Percentiles rank a stretch among this genome's conserved stretches.
These are phyloP conservation scores for Plenodomus biglobosus DNA, from an alignment of 2,329 filamentous ascomycete genomes.

Conservation along the genomic window DNA sequence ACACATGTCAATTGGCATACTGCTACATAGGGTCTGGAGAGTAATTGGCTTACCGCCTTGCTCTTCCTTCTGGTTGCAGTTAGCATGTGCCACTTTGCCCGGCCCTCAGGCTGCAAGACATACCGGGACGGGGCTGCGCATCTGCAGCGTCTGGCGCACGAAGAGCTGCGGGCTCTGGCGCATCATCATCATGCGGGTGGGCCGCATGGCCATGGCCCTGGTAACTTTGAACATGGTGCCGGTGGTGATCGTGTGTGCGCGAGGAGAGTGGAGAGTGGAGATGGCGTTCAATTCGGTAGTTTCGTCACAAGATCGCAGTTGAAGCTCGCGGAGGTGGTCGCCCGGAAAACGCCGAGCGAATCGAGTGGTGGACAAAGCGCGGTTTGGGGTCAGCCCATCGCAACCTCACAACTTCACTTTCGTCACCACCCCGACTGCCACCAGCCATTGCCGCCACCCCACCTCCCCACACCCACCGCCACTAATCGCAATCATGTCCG, in stretches of 20 bases:
- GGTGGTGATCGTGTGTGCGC: slow-evolving; percentile 2
- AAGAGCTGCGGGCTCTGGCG: slow-evolving; percentile 41
- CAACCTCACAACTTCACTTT: slow-evolving; percentile 34
- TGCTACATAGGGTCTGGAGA: slow-evolving; percentile 4
- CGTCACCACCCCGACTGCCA: slow-evolving; percentile 30
- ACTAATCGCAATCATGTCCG: slow-evolving; percentile 74
- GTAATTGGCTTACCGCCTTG: slow-evolving; percentile 59
- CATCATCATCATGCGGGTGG: slow-evolving; percentile 46
- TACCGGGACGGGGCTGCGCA: slow-evolving; percentile 68
- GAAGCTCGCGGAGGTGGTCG: slow-evolving; percentile 25
- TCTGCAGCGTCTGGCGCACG: slow-evolving; percentile 52
- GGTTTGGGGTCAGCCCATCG: slow-evolving; percentile 33
- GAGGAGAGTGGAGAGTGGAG: slow-evolving; percentile 23
- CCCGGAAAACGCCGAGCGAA: slow-evolving; percentile 39
- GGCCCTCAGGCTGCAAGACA: slow-evolving; percentile 42
- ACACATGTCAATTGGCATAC: slow-evolving; percentile 17
- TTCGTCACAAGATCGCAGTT: slow-evolving; percentile 32
- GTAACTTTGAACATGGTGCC: slow-evolving; percentile 41
- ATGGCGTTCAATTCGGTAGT: slow-evolving; percentile 33
- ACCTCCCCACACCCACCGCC: slow-evolving; percentile 14
- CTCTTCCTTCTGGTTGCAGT: slow-evolving; percentile 60
- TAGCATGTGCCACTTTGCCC: slow-evolving; percentile 35
- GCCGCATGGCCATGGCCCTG: slow-evolving; percentile 44
- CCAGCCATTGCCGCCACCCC: slow-evolving; percentile 36
- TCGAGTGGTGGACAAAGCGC: slow-evolving; percentile 39